Percentiles rank a stretch among this genome's conserved stretches.
Evolutionary conservation across 768 basidiomycete genomes (phyloP).

Genomic region (Mycena kentingensis): DNA sequence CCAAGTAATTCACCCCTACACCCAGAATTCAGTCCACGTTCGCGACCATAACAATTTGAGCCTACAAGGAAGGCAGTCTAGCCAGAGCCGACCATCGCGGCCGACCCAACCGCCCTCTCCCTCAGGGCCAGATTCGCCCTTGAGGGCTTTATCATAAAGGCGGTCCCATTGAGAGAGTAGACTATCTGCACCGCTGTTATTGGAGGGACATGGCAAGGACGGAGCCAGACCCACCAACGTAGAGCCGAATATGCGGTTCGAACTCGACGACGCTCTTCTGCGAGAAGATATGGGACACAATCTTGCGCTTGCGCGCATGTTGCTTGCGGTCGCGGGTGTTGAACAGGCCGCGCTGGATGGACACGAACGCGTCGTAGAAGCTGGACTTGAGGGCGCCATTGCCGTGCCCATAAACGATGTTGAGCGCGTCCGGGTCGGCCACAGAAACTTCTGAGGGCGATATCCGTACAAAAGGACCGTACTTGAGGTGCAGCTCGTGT

Average conservation of each 20-base stretch:
- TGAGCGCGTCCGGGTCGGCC: constrained; percentile 76
- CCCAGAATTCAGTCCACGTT: neutral
- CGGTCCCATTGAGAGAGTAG: constrained; percentile 78
- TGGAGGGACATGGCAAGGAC: too few species aligned
- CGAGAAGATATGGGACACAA: constrained; percentile 82
- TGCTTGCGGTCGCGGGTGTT: constrained; percentile 76
- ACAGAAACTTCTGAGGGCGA: constrained; percentile 80
- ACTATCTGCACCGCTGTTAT: too few species aligned
- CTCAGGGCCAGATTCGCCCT: constrained; percentile 58
- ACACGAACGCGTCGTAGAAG: constrained; percentile 83
- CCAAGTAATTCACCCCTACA: constrained; percentile 55
- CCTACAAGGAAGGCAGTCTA: constrained; percentile 75
- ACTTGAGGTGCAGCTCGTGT: constrained; percentile 70
- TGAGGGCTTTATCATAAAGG: constrained; percentile 55
- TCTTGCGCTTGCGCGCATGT: constrained; percentile 89
- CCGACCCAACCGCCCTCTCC: constrained; percentile 71
- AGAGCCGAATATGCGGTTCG: constrained; percentile 71
- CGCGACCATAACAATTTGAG: constrained; percentile 17
- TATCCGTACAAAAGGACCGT: constrained; percentile 72
- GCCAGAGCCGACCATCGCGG: constrained; percentile 63
- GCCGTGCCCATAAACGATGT: constrained; percentile 76
- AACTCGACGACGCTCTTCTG: constrained; percentile 87
- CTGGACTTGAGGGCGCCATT: constrained; percentile 79
- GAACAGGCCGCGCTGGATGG: constrained; percentile 72
- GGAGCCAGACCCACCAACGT: too few species aligned